Percentiles rank a stretch among this genome's conserved stretches.
These are phyloP conservation scores for Chondrus crispus DNA, from an alignment of 23 red algal genomes.

Conservation along the genomic window DNA sequence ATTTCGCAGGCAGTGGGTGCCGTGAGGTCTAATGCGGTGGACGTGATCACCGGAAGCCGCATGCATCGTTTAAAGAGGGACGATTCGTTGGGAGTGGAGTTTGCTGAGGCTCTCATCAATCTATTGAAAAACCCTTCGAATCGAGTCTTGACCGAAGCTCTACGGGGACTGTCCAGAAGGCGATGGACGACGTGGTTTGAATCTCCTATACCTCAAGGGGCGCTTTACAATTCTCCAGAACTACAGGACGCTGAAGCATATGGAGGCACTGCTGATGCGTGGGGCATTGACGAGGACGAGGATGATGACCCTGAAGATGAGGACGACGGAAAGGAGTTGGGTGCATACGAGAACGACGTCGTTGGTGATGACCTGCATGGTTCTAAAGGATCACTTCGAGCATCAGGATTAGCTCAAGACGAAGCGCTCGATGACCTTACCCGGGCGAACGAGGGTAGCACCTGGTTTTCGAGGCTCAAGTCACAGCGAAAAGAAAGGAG, in stretches of 20 bases:
- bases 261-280: slow-evolving; percentile 35
- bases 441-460: not conserved
- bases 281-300: slow-evolving; percentile 57
- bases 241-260: slow-evolving; percentile 38
- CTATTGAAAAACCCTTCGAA: slow-evolving; percentile 69
- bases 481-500: slow-evolving; percentile 30
- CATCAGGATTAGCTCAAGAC: not conserved
- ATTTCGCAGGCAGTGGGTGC: slow-evolving; percentile 15
- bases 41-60: not conserved
- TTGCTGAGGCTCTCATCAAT: slow-evolving; percentile 68
- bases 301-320: slow-evolving; percentile 48
- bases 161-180: slow-evolving; percentile 63
- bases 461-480: slow-evolving; percentile 50
- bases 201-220: slow-evolving; percentile 67
- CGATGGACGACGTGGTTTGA: slow-evolving; percentile 79
- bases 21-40: slow-evolving; percentile 27
- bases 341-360: slow-evolving; percentile 64
- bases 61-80: slow-evolving; percentile 9
- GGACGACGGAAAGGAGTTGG: slow-evolving; percentile 62
- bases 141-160: slow-evolving; percentile 73
- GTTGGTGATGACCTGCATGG: slow-evolving; percentile 49
- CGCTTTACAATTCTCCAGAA: slow-evolving; percentile 70
- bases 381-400: slow-evolving; percentile 35
- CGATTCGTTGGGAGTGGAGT: slow-evolving; percentile 71
- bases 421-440: slow-evolving; percentile 29